Conservation (phyloP, 2,329 filamentous ascomycete species). For the Lachnellula subtilissima region DNA sequence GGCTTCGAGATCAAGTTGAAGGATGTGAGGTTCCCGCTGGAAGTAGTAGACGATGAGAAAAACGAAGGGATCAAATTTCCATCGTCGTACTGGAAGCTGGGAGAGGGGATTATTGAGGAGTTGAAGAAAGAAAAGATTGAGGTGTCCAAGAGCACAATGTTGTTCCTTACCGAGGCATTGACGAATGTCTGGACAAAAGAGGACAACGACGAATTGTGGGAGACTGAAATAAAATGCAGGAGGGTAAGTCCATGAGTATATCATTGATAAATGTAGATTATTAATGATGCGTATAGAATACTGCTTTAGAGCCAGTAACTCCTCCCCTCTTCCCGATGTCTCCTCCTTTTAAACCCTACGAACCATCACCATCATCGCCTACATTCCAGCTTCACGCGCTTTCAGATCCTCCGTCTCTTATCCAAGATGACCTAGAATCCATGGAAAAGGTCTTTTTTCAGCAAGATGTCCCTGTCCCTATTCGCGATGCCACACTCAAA, state of each 20-base stretch:
- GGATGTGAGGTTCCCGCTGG: constrained; percentile 28
- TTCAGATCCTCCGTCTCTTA: constrained; percentile 22
- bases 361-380: constrained; percentile 22
- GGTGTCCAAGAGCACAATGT: constrained; percentile 24
- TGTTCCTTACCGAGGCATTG: constrained; percentile 16
- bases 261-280: background rate
- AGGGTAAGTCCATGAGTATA: constrained; percentile 14
- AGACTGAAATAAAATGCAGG: constrained; percentile 17
- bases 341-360: constrained; percentile 13
- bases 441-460: constrained; percentile 27
- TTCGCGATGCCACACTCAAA: constrained; percentile 4
- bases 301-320: constrained; percentile 23
- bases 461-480: constrained; percentile 24
- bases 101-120: constrained; percentile 15
- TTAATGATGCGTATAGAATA: constrained; percentile 13
- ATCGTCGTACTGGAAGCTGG: constrained; percentile 13
- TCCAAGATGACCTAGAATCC: constrained; percentile 21
- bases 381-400: constrained; percentile 22
- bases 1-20: constrained; percentile 23
- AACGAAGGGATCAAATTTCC: constrained; percentile 25
- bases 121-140: constrained; percentile 26
- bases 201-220: constrained; percentile 22
- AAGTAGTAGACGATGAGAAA: constrained; percentile 24
- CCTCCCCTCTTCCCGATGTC: constrained; percentile 28
- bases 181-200: constrained; percentile 19